Evolutionary conservation across 176 grass and related monocot species (phyloP).

Genomic region (Cymbopogon citratus): DNA sequence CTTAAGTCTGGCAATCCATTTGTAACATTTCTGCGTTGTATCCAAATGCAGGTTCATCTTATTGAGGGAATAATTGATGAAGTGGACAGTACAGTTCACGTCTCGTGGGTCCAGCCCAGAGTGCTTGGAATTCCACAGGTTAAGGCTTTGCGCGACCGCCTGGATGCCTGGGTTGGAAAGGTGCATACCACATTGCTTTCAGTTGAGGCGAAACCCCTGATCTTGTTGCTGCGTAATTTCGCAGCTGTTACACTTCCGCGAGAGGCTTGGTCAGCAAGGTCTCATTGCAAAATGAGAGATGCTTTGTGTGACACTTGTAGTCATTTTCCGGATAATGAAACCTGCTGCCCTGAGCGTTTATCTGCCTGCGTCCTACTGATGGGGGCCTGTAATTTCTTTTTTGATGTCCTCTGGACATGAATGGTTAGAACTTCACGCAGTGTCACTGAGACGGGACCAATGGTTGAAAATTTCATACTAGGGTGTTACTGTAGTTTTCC

Average conservation of each 20-base stretch:
- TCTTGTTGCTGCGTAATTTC: slow-evolving; percentile 57
- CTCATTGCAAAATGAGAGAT: slow-evolving; percentile 21
- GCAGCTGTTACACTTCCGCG: not conserved
- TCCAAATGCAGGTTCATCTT: slow-evolving; percentile 72
- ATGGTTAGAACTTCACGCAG: slow-evolving; percentile 16
- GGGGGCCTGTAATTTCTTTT: slow-evolving; percentile 31
- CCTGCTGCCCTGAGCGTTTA: slow-evolving; percentile 19
- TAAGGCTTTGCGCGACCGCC: slow-evolving; percentile 61
- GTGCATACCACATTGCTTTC: slow-evolving; percentile 71
- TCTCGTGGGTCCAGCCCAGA: slow-evolving; percentile 91
- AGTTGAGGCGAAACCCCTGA: slow-evolving; percentile 87
- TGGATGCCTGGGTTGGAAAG: slow-evolving; percentile 81
- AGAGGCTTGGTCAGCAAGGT: slow-evolving; percentile 15
- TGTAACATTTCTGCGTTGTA: not conserved
- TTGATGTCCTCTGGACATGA: slow-evolving; percentile 11
- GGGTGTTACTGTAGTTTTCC: slow-evolving; percentile 23
- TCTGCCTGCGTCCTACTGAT: not conserved
- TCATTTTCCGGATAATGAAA: slow-evolving; percentile 26
- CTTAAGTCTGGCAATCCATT: not conserved
- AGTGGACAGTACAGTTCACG: slow-evolving; percentile 71
- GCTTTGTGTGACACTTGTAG: slow-evolving; percentile 5
- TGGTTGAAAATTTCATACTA: slow-evolving; percentile 11
- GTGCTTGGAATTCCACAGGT: slow-evolving; percentile 82
- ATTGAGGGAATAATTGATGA: slow-evolving; percentile 96
- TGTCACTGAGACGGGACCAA: not conserved